Base-by-base conservation (phyloP, 192 early-diverging fungal genomes). In the Cladochytrium replicatum region DNA sequence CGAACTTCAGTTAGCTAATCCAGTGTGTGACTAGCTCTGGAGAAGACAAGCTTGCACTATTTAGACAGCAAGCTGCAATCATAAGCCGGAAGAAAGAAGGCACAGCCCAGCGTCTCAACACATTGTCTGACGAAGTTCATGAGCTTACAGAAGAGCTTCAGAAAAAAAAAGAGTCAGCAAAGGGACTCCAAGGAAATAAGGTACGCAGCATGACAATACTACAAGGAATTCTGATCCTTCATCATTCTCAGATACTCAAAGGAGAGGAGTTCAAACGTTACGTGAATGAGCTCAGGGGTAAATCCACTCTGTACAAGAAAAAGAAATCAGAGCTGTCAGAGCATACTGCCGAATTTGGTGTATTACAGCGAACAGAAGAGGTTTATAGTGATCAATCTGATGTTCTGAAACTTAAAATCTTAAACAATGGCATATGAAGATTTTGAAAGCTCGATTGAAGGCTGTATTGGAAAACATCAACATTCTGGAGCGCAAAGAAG, bases 261-360 rank as follows among this genome's bases (percentile, higher is more conserved):
- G 78, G 78, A 6, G 78, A 81, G 32, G 78, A 81, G 25, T 74
- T 81, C 44, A 81, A 80, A 55, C 48, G 63, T 26, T 81, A 76
- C 55, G 73, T 81, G 3, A 55, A 59, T 19, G 78, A 80, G 40
- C 66, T 81, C 15, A 64, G 78, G 19, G 67, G 56, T 43, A 81
- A 81, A 39, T 79, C 75, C 9, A 71, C 69, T 2, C 29, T 67
- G 3, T 81, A 74, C 55, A 81, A 81, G 39, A 29, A 54, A 4
- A 76, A 74, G 43, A 75, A 77, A 34, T 46, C 68, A 19, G 76
- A 79, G 30, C 37, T 81, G 4, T 65, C 69, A 1, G 67, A 67
- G 29, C 22, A 68, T 11, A 70, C 60, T 6, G 64, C 63, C 4
- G 76, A 81, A 46, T 62, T 50, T 41, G 78, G 76, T 0, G 68